phyloP scores from a whole-genome alignment of 331 rosid genomes.

The Prunus yedoensis region DNA sequence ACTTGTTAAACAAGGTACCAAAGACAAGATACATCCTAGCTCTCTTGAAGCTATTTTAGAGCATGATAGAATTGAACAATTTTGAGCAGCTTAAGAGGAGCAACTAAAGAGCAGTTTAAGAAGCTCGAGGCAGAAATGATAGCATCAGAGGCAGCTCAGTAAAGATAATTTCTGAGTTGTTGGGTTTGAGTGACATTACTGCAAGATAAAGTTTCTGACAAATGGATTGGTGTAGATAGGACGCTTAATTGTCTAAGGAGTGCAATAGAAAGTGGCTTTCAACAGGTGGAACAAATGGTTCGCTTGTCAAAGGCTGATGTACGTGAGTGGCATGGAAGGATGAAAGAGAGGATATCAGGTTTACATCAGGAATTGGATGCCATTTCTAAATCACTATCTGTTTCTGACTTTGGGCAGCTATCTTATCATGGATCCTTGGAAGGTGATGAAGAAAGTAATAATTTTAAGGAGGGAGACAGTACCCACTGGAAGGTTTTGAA shows the following conservation, averaged over 20 bases:
- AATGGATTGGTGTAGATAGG: conserved; percentile 48
- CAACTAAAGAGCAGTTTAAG: conserved; percentile 43
- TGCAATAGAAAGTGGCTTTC: conserved; percentile 37
- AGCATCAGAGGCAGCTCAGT: conserved; percentile 43
- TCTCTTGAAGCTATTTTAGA: conserved; percentile 29
- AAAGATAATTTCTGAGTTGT: conserved; percentile 51
- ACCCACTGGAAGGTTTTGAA: conserved; percentile 42
- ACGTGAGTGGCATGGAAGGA: conserved; percentile 53
- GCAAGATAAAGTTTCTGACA: conserved; percentile 51
- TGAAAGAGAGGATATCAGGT: conserved; percentile 49
- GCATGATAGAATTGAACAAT: conserved; percentile 31
- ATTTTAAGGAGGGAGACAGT: conserved; percentile 42
- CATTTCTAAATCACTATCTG: conserved; percentile 49
- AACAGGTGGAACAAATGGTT: conserved; percentile 41
- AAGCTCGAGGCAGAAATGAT: conserved; percentile 63
- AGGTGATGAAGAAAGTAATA: conserved; percentile 52
- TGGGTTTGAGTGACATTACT: conserved; percentile 67
- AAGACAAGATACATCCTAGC: conserved; percentile 9
- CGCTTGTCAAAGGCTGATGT: conserved; percentile 42
- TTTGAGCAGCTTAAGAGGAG: conserved; percentile 42
- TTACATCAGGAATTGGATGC: conserved; percentile 64
- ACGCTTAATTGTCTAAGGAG: conserved; percentile 43
- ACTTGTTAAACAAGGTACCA: background rate
- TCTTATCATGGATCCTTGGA: conserved; percentile 70
- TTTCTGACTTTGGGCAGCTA: conserved; percentile 56